Evolutionary conservation across 2,329 filamentous ascomycete genomes (phyloP), one percentile per base, ranked within the genome.

Genomic region (Botrytis sinoallii): DNA sequence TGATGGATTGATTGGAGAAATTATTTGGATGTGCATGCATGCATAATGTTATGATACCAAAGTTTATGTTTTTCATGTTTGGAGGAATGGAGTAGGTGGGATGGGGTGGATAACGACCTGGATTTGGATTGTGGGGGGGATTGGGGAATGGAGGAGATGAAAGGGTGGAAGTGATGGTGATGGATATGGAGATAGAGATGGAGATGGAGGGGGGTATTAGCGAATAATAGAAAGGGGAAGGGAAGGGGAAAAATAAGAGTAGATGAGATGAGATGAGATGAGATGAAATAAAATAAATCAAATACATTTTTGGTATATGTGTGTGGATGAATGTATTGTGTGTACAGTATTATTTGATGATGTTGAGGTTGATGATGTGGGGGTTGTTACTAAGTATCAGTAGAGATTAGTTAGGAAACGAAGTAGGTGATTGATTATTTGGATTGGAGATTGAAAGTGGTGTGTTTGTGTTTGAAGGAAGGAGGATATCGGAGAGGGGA

Each of bases 21-120:
- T 42, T 16, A n/a, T 64, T 64, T 64, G 38, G 38, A 64, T 44
- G 60, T 42, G 38, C 25, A n/a, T 40, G 38, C 57, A 42, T 64
- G 14, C 48, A 55, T n/a, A 55, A 55, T 64, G 35, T 44, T 64
- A 64, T 44, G 60, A 64, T 64, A 64, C 60, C 60, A 64, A 42
- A 40, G 38, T 29, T 44, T 64, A 64, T 64, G 60, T 61, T 61
- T 38, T 60, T 59, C 18, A 59, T 59, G 35, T 42, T 61, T 25
- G 48, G 52, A 29, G 5, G 52, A 12, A 55, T 29, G 48, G 29
- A n/a, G n/a, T n/a, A n/a, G n/a, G n/a, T n/a, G n/a, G 52, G 25
- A 55, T 29, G 48, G 29, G 48, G 29, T 44, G 42, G 16, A 16
- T n/a, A 40, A 40, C 40, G 14, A 63, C 29, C 16, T 63, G 25